Evolutionary conservation across 1,284 basidiomycete genomes (phyloP).

Genomic region (Jaminaea rosea): DNA sequence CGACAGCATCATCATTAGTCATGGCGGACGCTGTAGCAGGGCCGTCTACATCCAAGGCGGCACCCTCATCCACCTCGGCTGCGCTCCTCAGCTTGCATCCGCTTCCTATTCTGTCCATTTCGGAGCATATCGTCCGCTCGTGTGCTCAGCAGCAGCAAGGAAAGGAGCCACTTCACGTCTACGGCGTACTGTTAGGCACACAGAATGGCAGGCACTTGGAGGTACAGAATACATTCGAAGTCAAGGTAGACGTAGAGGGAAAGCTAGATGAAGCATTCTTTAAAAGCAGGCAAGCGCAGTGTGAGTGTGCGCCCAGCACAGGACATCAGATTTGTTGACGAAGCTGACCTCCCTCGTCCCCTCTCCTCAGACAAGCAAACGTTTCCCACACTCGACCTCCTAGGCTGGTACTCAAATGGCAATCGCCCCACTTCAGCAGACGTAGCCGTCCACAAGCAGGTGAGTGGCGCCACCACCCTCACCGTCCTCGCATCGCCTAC

Average conservation of each 20-base stretch:
- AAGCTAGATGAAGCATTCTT: constrained; percentile 55
- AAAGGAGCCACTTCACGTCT: constrained; percentile 51
- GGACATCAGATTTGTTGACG: neutral
- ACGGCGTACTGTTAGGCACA: constrained; percentile 87
- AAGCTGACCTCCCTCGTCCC: neutral
- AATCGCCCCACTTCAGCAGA: constrained; percentile 62
- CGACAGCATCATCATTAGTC: no score
- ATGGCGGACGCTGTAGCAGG: no score
- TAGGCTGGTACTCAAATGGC: constrained; percentile 92
- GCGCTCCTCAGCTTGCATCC: constrained; percentile 60
- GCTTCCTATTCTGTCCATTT: constrained; percentile 88
- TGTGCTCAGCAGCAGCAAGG: constrained; percentile 55
- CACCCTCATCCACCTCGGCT: no score
- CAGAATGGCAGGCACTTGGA: constrained; percentile 88
- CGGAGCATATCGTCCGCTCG: constrained; percentile 81
- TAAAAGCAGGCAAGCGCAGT: constrained; percentile 74
- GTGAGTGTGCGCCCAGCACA: constrained; percentile 57
- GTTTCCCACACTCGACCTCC: constrained; percentile 88
- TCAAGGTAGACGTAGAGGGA: constrained; percentile 53
- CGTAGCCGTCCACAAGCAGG: constrained; percentile 75
- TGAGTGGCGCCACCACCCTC: constrained; percentile 45
- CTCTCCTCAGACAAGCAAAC: constrained; percentile 92
- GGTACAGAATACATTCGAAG: constrained; percentile 91
- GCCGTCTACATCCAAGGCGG: no score
- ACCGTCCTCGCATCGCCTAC: neutral